Conservation (phyloP, 371 early-diverging fungal genomes). For the Caulochytrium protostelioides region DNA sequence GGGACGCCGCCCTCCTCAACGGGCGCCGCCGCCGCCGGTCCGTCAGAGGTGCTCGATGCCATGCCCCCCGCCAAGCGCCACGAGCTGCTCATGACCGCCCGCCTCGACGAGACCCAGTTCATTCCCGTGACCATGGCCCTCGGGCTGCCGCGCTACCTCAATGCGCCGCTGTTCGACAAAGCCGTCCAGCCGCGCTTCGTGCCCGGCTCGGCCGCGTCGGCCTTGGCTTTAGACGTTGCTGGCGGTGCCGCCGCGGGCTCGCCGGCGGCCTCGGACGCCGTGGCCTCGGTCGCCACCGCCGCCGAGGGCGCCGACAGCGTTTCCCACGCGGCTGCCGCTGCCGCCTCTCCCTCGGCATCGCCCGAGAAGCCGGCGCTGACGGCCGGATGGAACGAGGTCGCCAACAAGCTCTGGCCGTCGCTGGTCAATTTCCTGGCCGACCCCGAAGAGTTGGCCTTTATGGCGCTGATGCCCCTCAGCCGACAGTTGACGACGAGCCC, state of each 20-base stretch:
- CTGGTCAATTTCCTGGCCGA: not conserved
- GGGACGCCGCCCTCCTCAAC: not conserved
- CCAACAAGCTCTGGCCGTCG: too few species aligned
- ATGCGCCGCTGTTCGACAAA: conserved; percentile 35
- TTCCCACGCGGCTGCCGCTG: not conserved
- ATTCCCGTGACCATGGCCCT: conserved; percentile 29
- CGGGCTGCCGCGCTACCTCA: conserved; percentile 36
- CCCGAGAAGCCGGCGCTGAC: conserved; percentile 6
- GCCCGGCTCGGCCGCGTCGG: too few species aligned
- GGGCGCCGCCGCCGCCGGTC: not conserved
- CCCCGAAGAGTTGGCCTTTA: not conserved
- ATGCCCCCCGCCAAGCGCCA: not conserved
- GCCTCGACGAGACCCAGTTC: conserved; percentile 23
- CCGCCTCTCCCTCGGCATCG: conserved; percentile 6
- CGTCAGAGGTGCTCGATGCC: not conserved
- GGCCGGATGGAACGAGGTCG: conserved; percentile 2
- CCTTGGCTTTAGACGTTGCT: conserved; percentile 6
- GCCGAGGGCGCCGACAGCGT: not conserved
- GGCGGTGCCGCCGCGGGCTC: not conserved
- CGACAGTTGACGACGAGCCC: conserved; percentile 7
- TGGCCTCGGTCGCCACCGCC: not conserved
- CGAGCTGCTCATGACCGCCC: not conserved
- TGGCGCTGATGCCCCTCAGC: conserved; percentile 7
- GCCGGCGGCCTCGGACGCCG: not conserved
- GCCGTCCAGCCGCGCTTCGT: too few species aligned